phyloP scores from a whole-genome alignment of 2,329 filamentous ascomycete genomes.

The Aspergillus chevalieri region DNA sequence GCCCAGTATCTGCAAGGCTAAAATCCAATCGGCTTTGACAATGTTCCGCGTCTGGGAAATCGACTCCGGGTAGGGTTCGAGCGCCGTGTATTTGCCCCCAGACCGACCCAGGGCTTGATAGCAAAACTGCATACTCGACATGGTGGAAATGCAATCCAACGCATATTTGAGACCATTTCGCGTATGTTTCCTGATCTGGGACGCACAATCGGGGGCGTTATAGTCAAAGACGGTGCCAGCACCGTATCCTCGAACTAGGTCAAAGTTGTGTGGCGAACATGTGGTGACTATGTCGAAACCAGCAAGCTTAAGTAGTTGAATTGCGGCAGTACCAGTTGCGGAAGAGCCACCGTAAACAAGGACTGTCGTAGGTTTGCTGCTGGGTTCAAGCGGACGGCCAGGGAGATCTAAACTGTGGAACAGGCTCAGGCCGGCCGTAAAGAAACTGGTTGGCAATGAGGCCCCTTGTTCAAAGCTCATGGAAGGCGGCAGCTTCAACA shows the following conservation, averaged over 20 bases:
- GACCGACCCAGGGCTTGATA: constrained; percentile 15
- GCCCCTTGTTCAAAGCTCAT: constrained; percentile 25
- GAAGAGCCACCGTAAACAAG: background rate
- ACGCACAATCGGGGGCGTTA: constrained; percentile 2
- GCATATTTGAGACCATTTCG: constrained; percentile 9
- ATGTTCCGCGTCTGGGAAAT: background rate
- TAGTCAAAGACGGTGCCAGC: too few relatives aligned
- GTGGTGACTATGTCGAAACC: too few relatives aligned
- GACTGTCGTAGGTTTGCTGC: background rate
- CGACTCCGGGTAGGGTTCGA: constrained; percentile 7
- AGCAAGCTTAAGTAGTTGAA: too few relatives aligned
- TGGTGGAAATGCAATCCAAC: constrained; percentile 9
- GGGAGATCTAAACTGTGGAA: constrained; percentile 22
- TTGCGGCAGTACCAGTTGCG: too few relatives aligned
- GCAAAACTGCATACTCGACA: constrained; percentile 11
- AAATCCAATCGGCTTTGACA: constrained; percentile 11
- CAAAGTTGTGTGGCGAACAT: too few relatives aligned
- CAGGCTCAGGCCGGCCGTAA: constrained; percentile 24
- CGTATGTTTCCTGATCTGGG: constrained; percentile 14
- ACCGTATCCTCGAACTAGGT: too few relatives aligned
- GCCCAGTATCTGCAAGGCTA: constrained; percentile 12
- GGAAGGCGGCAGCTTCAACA: constrained; percentile 22
- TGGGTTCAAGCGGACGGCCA: background rate
- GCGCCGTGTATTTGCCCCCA: constrained; percentile 16
- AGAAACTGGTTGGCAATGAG: constrained; percentile 20